Evolutionary conservation across 139 green algal species (phyloP), one percentile per base, ranked within the genome.

Genomic region (Chlamydomonas incerta): DNA sequence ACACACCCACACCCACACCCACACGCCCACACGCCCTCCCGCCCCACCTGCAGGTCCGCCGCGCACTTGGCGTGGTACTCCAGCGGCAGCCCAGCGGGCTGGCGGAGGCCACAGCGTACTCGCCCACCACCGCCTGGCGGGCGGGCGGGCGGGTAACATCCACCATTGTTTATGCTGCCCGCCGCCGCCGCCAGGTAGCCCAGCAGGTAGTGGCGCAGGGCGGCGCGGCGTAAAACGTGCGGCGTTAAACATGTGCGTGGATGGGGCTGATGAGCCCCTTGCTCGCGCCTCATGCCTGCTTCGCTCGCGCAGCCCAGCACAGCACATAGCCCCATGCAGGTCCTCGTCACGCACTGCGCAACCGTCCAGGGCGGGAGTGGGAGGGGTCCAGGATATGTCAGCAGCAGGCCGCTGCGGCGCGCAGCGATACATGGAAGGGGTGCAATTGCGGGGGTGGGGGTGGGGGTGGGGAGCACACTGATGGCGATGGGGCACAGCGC

Each of bases 61-160:
- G 94, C 89, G 85, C 95, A 98, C 20, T 65, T 72, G 72, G 97
- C 93, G 82, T 99, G 96, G 70, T 94, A 92, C 50, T 96, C 95
- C 93, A 93, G 97, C 5, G 94, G 89, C 74, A 98, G 82, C 3
- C 93, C 90, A 99, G 88, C 3, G 90, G 65, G 55, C 70, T 92
- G 46, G 96, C 92, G 1, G 91, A 97, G 65, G 85, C 63, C 9
- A 94, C 92, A 1, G 87, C 85, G 74, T 98, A 99, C 89, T 99
- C 95, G 0, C 75, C 67, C 34, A 99, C 94, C 4, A 96, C 63
- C 1, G 92, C 90, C 79, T 83, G 34, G 2, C 11, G 50, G 10
- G 50, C n/a, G n/a, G n/a, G n/a, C n/a, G n/a, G n/a, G n/a, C n/a
- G n/a, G n/a, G n/a, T n/a, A n/a, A n/a, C n/a, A n/a, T n/a, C n/a